Conservation (phyloP, 176 grass and related monocot genomes). For the Oryza longistaminata region DNA sequence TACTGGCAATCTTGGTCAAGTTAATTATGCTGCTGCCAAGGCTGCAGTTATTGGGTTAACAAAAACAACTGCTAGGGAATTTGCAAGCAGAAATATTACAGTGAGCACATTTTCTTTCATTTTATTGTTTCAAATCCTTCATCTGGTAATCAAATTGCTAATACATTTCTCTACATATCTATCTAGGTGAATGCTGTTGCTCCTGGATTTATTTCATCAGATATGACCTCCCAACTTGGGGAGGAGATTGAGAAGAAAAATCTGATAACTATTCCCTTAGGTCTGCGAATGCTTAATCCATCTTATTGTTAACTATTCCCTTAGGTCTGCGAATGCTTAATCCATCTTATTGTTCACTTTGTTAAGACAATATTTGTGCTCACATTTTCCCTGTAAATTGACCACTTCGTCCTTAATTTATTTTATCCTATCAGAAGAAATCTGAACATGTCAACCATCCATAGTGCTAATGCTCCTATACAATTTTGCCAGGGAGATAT, state of each 20-base stretch:
- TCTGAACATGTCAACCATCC: too few relatives aligned
- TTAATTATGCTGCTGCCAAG: conserved; percentile 71
- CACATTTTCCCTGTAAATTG: too few relatives aligned
- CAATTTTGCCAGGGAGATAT: conserved; percentile 52
- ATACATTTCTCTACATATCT: conserved; percentile 24
- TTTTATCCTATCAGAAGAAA: too few relatives aligned
- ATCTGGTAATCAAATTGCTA: not conserved
- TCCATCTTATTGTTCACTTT: not conserved
- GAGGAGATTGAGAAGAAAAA: conserved; percentile 73
- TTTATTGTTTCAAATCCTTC: not conserved
- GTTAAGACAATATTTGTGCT: not conserved
- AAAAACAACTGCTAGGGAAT: conserved; percentile 69
- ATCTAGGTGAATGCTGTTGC: conserved; percentile 69
- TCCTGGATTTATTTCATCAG: conserved; percentile 73
- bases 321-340: conserved; percentile 42
- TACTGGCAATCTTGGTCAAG: conserved; percentile 65
- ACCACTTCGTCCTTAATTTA: too few relatives aligned
- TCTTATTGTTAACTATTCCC: conserved; percentile 43
- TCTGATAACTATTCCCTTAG: conserved; percentile 64
- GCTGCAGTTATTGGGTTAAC: conserved; percentile 75
- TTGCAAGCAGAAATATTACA: conserved; percentile 72
- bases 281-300: conserved; percentile 26
- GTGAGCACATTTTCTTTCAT: conserved; percentile 33
- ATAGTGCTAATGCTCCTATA: not conserved
- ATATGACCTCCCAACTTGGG: conserved; percentile 70